Conservation (phyloP, 2,329 filamentous ascomycete genomes). For the Sclerotinia spermophila region DNA sequence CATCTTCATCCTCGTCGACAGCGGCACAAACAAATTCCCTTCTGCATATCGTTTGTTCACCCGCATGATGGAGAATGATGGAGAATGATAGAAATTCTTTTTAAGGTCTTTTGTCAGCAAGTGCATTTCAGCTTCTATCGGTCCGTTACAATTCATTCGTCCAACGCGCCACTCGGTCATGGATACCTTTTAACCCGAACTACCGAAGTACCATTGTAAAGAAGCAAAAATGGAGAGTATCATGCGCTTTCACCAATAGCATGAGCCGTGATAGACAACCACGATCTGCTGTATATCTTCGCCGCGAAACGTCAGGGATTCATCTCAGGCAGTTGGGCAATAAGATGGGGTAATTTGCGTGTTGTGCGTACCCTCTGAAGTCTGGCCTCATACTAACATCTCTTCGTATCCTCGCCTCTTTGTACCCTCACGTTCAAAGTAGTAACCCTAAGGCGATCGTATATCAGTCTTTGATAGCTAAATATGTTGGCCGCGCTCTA, state of each 20-base stretch:
- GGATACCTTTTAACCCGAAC: not conserved
- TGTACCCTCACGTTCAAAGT: not conserved
- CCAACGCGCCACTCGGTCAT: not conserved
- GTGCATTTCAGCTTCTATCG: not conserved
- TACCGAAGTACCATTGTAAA: not conserved
- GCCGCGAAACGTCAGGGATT: not conserved
- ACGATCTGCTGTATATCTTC: not conserved
- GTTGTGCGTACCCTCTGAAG: not conserved
- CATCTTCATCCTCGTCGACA: not conserved
- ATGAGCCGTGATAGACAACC: not conserved
- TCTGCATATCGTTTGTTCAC: not conserved
- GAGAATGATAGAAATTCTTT: not conserved
- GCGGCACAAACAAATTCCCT: not conserved
- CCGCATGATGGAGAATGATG: not conserved
- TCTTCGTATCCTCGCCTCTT: not conserved
- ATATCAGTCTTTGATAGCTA: not conserved
- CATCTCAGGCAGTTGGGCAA: not conserved
- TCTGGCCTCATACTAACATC: not conserved
- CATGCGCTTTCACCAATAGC: not conserved
- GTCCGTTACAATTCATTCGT: not conserved
- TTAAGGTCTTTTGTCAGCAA: slow-evolving; percentile 4
- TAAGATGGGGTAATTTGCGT: not conserved
- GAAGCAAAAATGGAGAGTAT: not conserved
- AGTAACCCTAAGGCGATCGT: not conserved
- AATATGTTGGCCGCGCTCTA: not conserved